These are phyloP conservation scores for Penicillium taxi DNA, from an alignment of 495 filamentous ascomycete genomes.

Conservation along the genomic window DNA sequence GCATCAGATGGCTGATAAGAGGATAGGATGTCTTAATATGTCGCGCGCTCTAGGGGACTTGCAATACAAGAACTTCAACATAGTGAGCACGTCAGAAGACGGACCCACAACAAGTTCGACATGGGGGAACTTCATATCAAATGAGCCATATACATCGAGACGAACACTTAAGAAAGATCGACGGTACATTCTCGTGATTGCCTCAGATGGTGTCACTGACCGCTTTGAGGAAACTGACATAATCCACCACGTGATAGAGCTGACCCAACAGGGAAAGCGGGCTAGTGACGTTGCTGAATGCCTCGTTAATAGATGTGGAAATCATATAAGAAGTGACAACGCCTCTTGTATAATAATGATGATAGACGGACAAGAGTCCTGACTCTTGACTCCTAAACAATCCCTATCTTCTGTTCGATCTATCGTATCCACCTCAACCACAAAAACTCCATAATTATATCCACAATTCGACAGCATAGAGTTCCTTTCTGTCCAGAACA, in stretches of 20 bases:
- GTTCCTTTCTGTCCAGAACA: slow-evolving; percentile 12
- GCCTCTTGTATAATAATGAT: slow-evolving; percentile 28
- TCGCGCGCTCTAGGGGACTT: slow-evolving; percentile 39
- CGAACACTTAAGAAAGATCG: slow-evolving; percentile 15
- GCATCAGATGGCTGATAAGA: background rate
- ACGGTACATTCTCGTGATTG: slow-evolving; percentile 26
- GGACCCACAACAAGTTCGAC: slow-evolving; percentile 8
- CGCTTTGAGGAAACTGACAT: slow-evolving; percentile 20
- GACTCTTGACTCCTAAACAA: background rate
- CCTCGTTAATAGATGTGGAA: slow-evolving; percentile 13
- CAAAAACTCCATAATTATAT: too few species aligned
- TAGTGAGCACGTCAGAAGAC: slow-evolving; percentile 4
- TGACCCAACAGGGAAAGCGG: slow-evolving; percentile 24
- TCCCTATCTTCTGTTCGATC: background rate
- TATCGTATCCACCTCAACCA: too few species aligned
- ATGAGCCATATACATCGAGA: slow-evolving; percentile 24
- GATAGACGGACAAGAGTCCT: slow-evolving; percentile 23
- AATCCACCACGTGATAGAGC: slow-evolving; percentile 29
- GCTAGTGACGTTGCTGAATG: slow-evolving; percentile 27
- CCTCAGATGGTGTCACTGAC: slow-evolving; percentile 30
- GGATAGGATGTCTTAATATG: slow-evolving; percentile 33
- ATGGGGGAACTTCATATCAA: slow-evolving; percentile 29
- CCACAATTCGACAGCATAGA: too few species aligned
- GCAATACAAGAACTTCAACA: slow-evolving; percentile 36
- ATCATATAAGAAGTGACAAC: slow-evolving; percentile 23